These are phyloP conservation scores for Parachaetomium inaequale DNA, from an alignment of 495 filamentous ascomycete species.

Conservation along the genomic window DNA sequence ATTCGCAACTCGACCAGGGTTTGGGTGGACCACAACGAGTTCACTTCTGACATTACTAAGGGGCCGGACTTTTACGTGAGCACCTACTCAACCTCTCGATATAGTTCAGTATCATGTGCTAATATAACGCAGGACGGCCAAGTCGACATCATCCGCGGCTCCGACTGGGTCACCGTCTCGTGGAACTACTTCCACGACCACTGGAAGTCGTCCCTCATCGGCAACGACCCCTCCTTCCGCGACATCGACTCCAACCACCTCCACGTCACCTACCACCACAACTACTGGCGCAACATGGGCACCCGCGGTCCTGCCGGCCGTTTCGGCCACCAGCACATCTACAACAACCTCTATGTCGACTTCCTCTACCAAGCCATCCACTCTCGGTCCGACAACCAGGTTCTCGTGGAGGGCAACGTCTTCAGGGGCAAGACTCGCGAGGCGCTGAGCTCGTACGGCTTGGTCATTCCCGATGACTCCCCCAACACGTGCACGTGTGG, in stretches of 20 bases:
- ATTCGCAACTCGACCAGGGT: constrained; percentile 53
- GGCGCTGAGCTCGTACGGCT: constrained; percentile 45
- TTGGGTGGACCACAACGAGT: constrained; percentile 66
- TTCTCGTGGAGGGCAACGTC: constrained; percentile 51
- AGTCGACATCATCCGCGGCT: constrained; percentile 56
- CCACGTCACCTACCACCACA: constrained; percentile 58
- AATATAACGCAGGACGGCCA: constrained; percentile 51
- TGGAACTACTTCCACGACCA: constrained; percentile 57
- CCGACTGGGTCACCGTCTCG: constrained; percentile 50
- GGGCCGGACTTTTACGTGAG: constrained; percentile 62
- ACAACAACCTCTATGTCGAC: constrained; percentile 45
- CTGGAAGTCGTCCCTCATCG: constrained; percentile 61
- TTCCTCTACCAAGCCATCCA: constrained; percentile 50
- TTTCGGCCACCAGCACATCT: constrained; percentile 57
- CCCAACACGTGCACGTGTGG: constrained; percentile 28
- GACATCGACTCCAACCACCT: constrained; percentile 51
- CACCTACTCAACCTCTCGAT: constrained; percentile 13
- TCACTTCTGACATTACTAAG: constrained; percentile 53
- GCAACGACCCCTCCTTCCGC: constrained; percentile 52
- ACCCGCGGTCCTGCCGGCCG: constrained; percentile 58
- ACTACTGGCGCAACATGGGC: constrained; percentile 60
- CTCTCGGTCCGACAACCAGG: constrained; percentile 50
- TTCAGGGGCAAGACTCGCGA: constrained; percentile 42
- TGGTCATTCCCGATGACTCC: constrained; percentile 45
- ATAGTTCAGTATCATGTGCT: constrained; percentile 22